Evolutionary conservation across 148 eudicot genomes (phyloP).

Genomic region (Vaccinium vitisidaea): DNA sequence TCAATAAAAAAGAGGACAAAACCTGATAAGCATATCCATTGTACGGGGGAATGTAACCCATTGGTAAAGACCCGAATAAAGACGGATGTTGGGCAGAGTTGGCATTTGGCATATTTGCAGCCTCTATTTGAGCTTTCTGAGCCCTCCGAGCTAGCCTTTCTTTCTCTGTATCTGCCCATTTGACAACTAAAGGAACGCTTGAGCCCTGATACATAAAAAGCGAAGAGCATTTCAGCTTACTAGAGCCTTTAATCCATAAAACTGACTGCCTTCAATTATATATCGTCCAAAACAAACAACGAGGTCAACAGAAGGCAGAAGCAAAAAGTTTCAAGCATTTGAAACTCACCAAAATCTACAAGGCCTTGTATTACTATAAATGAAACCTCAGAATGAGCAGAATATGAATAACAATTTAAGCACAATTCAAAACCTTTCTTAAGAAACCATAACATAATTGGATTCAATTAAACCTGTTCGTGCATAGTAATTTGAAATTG

Average conservation of each 20-base stretch:
- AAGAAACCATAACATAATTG: neutral
- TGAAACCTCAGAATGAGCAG: neutral
- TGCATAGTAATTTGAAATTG: neutral
- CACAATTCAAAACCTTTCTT: neutral
- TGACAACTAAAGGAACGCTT: constrained; percentile 83
- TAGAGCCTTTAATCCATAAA: neutral
- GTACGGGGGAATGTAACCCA: constrained; percentile 81
- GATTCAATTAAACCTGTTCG: neutral
- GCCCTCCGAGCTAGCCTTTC: constrained; percentile 87
- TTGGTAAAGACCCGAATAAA: constrained; percentile 66
- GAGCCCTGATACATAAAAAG: constrained; percentile 56
- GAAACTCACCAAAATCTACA: neutral
- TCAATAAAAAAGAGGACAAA: constrained; percentile 11
- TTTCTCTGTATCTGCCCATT: constrained; percentile 98
- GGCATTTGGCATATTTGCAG: constrained; percentile 43
- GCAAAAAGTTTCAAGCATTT: neutral
- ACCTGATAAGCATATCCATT: constrained; percentile 99
- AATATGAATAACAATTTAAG: neutral
- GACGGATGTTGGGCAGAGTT: constrained; percentile 62
- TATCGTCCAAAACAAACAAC: neutral
- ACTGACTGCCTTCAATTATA: constrained; percentile 2
- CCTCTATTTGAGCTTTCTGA: constrained; percentile 67
- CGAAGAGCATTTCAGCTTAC: neutral
- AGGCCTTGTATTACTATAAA: neutral
- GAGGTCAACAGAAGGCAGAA: neutral